A percentile compares a stretch with the other conserved stretches of the same genome.
These are phyloP conservation scores for Thielaviopsis ethacetica DNA, from an alignment of 2,329 filamentous ascomycete genomes.

Conservation along the genomic window DNA sequence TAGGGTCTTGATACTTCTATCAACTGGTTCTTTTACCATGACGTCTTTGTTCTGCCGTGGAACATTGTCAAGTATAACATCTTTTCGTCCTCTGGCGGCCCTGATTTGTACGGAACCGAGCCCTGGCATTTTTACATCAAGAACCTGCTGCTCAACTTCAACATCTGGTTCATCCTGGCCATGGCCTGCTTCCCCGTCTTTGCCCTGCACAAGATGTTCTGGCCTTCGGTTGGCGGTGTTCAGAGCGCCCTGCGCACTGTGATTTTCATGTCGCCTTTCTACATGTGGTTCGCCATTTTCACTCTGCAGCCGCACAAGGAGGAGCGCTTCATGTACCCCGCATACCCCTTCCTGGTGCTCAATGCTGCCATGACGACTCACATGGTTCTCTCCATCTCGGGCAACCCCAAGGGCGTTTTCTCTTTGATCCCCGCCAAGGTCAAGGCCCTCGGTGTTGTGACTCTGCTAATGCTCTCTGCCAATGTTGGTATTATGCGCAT, in stretches of 20 bases:
- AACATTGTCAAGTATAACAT: conserved; percentile 96
- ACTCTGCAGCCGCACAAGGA: conserved; percentile 91
- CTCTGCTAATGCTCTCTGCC: conserved; percentile 45
- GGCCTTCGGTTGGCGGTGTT: conserved; percentile 43
- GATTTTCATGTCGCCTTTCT: conserved; percentile 72
- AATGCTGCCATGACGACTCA: conserved; percentile 79
- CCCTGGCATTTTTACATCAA: conserved; percentile 94
- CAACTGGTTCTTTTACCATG: conserved; percentile 76
- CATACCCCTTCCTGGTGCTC: conserved; percentile 76
- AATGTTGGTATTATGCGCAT: conserved; percentile 55
- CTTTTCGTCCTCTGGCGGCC: conserved; percentile 65
- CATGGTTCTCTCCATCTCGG: conserved; percentile 59
- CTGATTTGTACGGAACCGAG: conserved; percentile 87
- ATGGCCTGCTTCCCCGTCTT: conserved; percentile 60
- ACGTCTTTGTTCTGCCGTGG: conserved; percentile 60
- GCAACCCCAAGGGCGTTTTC: conserved; percentile 49
- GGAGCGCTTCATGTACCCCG: conserved; percentile 96
- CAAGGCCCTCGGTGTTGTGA: conserved; percentile 49
- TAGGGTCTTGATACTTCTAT: conserved; percentile 53
- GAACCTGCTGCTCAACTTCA: conserved; percentile 87
- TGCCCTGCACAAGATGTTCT: conserved; percentile 51
- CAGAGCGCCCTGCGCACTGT: conserved; percentile 58
- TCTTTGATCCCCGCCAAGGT: conserved; percentile 58
- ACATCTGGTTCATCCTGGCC: conserved; percentile 78
- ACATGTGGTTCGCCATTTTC: conserved; percentile 87